A percentile compares a stretch with the other conserved stretches of the same genome.
Conservation (phyloP, 805 yeast species). For the Lipomyces orientalis region DNA sequence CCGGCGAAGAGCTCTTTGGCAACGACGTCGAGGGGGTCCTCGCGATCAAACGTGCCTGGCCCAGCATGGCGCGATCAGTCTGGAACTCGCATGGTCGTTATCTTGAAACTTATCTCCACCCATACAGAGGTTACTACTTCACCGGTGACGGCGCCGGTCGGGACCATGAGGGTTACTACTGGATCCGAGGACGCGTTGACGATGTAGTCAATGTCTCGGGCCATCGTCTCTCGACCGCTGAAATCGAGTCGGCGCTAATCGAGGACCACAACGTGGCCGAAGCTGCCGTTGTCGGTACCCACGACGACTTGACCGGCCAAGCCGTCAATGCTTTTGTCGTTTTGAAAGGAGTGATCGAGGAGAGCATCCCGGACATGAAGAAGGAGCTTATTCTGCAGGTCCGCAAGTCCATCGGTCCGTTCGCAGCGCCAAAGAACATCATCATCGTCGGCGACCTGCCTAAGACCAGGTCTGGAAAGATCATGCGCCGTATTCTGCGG, state of each 20-base stretch:
- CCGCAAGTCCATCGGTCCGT: slow-evolving; percentile 87
- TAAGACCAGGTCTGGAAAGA: slow-evolving; percentile 97
- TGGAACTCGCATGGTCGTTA: slow-evolving; percentile 86
- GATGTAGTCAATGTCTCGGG: slow-evolving; percentile 98
- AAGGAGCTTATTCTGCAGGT: slow-evolving; percentile 83
- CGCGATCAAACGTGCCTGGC: slow-evolving; percentile 92
- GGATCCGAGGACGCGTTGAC: slow-evolving; percentile 98
- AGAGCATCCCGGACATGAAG: slow-evolving; percentile 54
- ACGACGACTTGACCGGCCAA: slow-evolving; percentile 96
- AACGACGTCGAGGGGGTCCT: slow-evolving; percentile 96
- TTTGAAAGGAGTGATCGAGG: slow-evolving; percentile 60
- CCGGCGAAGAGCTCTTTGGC: slow-evolving; percentile 82
- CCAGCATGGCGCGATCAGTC: slow-evolving; percentile 97
- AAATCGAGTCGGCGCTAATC: slow-evolving; percentile 89
- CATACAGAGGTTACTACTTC: slow-evolving; percentile 92
- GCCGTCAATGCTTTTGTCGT: slow-evolving; percentile 95
- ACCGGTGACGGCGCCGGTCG: slow-evolving; percentile 99
- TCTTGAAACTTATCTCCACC: slow-evolving; percentile 89
- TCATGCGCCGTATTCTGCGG: slow-evolving; percentile 96
- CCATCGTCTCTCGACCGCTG: slow-evolving; percentile 97
- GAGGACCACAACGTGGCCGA: slow-evolving; percentile 84
- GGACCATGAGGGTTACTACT: slow-evolving; percentile 93
- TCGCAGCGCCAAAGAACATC: slow-evolving; percentile 93
- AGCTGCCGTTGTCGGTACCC: slow-evolving; percentile 94
- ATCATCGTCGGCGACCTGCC: slow-evolving; percentile 89